These are phyloP conservation scores for Lunularia cruciata DNA, from an alignment of 225 moss, liverwort and hornwort genomes.

Conservation along the genomic window DNA sequence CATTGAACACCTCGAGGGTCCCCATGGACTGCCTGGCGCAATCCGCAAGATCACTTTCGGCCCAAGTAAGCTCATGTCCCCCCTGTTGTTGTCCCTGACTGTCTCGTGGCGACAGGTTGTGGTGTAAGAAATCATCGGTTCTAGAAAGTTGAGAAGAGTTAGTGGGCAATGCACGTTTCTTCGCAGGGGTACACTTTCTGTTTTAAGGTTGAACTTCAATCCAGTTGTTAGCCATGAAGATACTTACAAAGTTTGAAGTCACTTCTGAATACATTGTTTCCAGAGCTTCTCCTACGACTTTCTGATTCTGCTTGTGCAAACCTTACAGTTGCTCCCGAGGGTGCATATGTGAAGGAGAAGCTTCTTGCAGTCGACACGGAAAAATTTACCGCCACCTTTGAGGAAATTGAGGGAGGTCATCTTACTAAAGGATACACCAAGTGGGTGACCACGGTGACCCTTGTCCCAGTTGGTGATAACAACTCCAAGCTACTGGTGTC, in stretches of 20 bases:
- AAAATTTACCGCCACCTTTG: background rate
- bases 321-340: constrained; percentile 22
- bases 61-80: constrained; percentile 1
- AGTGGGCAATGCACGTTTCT: background rate
- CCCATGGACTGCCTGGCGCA: constrained; percentile 7
- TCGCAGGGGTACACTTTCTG: too few relatives aligned
- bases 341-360: constrained; percentile 26
- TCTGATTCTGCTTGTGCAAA: background rate
- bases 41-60: constrained; percentile 30
- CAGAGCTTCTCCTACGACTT: background rate
- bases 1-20: constrained; percentile 20
- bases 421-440: constrained; percentile 30
- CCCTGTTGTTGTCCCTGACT: background rate
- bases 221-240: too few relatives aligned
- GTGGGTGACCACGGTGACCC: constrained; percentile 5
- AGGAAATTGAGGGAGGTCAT: constrained; percentile 36
- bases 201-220: too few relatives aligned
- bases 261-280: too few relatives aligned
- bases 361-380: constrained; percentile 5
- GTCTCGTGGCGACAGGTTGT: background rate
- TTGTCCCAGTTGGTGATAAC: background rate
- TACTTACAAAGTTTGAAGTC: too few relatives aligned
- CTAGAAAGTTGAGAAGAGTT: too few relatives aligned
- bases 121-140: background rate
- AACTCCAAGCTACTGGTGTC: background rate